Evolutionary conservation across 306 rosid species (phyloP).

Genomic region (Fagus sylvatica): DNA sequence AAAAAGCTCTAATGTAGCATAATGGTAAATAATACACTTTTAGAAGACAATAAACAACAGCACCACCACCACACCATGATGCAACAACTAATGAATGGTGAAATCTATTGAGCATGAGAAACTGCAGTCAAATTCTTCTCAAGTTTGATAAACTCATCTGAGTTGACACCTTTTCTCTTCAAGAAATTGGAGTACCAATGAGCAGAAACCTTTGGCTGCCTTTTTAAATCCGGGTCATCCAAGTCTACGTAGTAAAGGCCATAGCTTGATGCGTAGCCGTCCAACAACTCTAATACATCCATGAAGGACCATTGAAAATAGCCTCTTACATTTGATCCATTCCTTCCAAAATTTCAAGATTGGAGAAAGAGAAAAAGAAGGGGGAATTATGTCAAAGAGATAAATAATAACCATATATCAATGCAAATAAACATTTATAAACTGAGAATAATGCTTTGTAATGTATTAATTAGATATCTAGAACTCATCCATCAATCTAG

Average conservation of each 20-base stretch:
- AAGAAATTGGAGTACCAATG: conserved; percentile 37
- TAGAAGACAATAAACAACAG: not conserved
- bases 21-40: not conserved
- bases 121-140: conserved; percentile 19
- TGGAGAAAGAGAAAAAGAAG: too few relatives aligned
- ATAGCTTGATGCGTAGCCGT: conserved; percentile 23
- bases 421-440: not conserved
- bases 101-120: not conserved
- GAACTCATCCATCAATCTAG: not conserved
- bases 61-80: not conserved
- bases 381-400: not conserved
- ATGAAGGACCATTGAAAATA: conserved; percentile 51
- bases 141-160: conserved; percentile 18
- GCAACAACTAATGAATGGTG: not conserved
- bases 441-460: not conserved
- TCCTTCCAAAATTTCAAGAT: conserved; percentile 12
- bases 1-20: not conserved
- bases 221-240: conserved; percentile 43
- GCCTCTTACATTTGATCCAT: conserved; percentile 46
- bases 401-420: not conserved
- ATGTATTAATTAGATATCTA: not conserved
- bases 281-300: conserved; percentile 37
- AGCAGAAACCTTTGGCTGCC: conserved; percentile 50
- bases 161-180: conserved; percentile 16
- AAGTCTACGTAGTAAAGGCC: conserved; percentile 42